Conservation (phyloP, 2,329 filamentous ascomycete species). For the Epichloe uncinata region DNA sequence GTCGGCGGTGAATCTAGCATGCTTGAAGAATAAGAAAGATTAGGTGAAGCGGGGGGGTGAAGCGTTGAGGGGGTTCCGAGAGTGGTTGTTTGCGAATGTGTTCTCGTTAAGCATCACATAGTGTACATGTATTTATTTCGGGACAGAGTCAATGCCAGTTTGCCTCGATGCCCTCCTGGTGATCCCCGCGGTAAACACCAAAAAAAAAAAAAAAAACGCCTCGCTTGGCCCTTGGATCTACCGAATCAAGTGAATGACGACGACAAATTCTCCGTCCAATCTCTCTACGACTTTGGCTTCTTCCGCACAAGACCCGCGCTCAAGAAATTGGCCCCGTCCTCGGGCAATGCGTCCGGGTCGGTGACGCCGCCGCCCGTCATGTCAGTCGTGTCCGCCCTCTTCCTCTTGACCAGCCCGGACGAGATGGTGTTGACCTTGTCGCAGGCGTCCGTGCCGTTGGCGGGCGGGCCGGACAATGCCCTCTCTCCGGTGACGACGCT, state of each 20-base stretch:
- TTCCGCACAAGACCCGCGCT: slow-evolving; percentile 38
- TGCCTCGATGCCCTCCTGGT: too few species aligned
- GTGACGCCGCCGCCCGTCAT: slow-evolving; percentile 24
- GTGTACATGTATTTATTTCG: too few species aligned
- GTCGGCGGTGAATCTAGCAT: slow-evolving; percentile 50
- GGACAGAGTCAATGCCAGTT: too few species aligned
- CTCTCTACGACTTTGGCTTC: slow-evolving; percentile 34
- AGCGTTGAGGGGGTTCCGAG: neutral
- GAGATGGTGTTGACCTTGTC: slow-evolving; percentile 32
- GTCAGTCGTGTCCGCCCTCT: slow-evolving; percentile 20
- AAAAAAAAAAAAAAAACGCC: too few species aligned
- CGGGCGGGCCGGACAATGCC: slow-evolving; percentile 3
- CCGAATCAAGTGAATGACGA: too few species aligned
- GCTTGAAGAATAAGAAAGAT: slow-evolving; percentile 19
- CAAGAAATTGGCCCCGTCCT: slow-evolving; percentile 35
- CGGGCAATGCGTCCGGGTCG: slow-evolving; percentile 37
- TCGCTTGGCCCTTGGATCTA: too few species aligned
- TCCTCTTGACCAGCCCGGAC: slow-evolving; percentile 34
- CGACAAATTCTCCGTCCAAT: neutral
- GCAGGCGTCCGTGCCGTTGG: slow-evolving; percentile 6
- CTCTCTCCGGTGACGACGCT: too few species aligned
- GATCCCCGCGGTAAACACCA: too few species aligned
- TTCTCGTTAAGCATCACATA: too few species aligned
- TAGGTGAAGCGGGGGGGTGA: neutral
- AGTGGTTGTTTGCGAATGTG: too few species aligned